A percentile compares a stretch with the other conserved stretches of the same genome.
phyloP scores from a whole-genome alignment of 2,329 filamentous ascomycete genomes.

The Pseudohalonectria lignicola region DNA sequence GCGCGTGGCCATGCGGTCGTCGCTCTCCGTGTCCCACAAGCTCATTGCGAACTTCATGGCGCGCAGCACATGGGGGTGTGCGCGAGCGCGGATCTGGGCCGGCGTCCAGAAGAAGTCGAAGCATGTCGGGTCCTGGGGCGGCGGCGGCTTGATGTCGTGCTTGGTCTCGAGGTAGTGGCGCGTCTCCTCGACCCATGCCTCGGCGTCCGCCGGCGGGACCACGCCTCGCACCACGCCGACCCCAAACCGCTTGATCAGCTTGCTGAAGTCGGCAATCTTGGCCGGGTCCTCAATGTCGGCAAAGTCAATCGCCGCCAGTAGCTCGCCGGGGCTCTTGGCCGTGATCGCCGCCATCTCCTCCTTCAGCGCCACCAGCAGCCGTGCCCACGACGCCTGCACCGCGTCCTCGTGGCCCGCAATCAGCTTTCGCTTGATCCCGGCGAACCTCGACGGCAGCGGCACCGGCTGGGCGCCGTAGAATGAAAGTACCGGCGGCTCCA shows the following conservation, averaged over 20 bases:
- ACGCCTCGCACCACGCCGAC: slow-evolving; percentile 56
- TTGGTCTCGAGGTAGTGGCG: slow-evolving; percentile 45
- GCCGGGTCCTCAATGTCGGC: slow-evolving; percentile 33
- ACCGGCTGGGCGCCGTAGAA: slow-evolving; percentile 47
- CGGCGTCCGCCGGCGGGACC: slow-evolving; percentile 43
- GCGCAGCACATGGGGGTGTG: slow-evolving; percentile 50
- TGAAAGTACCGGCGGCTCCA: slow-evolving; percentile 40
- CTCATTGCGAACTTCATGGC: slow-evolving; percentile 57
- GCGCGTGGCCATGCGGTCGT: slow-evolving; percentile 46
- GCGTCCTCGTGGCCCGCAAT: slow-evolving; percentile 42
- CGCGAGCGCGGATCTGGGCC: slow-evolving; percentile 55
- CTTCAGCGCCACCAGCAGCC: slow-evolving; percentile 38
- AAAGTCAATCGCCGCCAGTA: slow-evolving; percentile 44
- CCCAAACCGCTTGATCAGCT: slow-evolving; percentile 49
- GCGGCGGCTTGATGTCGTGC: slow-evolving; percentile 40
- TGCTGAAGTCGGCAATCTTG: slow-evolving; percentile 42
- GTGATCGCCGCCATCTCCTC: slow-evolving; percentile 26
- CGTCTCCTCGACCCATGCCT: slow-evolving; percentile 46
- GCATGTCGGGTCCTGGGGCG: slow-evolving; percentile 52
- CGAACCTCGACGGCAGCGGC: slow-evolving; percentile 47
- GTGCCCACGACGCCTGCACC: slow-evolving; percentile 42
- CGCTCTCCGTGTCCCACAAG: slow-evolving; percentile 46
- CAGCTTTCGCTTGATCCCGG: slow-evolving; percentile 42
- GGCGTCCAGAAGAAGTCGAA: slow-evolving; percentile 68
- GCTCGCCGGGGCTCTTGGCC: slow-evolving; percentile 28